phyloP scores from a whole-genome alignment of 257 asterid species.

The Solanum boliviense region DNA sequence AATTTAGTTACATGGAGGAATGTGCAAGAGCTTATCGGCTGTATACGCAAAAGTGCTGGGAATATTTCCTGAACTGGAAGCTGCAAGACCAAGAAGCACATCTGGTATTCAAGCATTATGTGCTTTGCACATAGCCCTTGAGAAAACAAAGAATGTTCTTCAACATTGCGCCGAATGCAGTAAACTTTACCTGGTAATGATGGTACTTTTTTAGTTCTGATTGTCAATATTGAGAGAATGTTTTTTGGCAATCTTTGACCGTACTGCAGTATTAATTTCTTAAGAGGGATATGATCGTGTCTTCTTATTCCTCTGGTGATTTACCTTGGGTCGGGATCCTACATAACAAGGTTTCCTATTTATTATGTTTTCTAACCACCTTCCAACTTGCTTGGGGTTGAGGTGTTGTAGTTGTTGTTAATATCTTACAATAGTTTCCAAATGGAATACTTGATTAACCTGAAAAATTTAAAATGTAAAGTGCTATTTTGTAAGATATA shows the following conservation, averaged over 20 bases:
- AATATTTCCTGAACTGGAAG: conserved; percentile 92
- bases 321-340: not conserved
- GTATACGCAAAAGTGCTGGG: conserved; percentile 68
- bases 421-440: not conserved
- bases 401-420: not conserved
- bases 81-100: conserved; percentile 93
- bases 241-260: not conserved
- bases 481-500: not conserved
- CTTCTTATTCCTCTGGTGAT: not conserved
- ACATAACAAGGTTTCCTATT: not conserved
- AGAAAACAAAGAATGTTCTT: conserved; percentile 87
- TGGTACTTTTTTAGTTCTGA: not conserved
- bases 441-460: not conserved
- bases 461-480: not conserved
- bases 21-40: conserved; percentile 79
- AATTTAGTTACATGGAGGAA: conserved; percentile 86
- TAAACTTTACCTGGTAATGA: conserved; percentile 87
- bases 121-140: conserved; percentile 94
- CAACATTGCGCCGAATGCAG: conserved; percentile 95
- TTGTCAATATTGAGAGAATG: not conserved
- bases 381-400: not conserved
- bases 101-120: conserved; percentile 98
- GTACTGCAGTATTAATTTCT: not conserved
- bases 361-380: not conserved
- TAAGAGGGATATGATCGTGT: not conserved